Evolutionary conservation across 1,284 basidiomycete genomes (phyloP).

Genomic region (Ustilago nuda): DNA sequence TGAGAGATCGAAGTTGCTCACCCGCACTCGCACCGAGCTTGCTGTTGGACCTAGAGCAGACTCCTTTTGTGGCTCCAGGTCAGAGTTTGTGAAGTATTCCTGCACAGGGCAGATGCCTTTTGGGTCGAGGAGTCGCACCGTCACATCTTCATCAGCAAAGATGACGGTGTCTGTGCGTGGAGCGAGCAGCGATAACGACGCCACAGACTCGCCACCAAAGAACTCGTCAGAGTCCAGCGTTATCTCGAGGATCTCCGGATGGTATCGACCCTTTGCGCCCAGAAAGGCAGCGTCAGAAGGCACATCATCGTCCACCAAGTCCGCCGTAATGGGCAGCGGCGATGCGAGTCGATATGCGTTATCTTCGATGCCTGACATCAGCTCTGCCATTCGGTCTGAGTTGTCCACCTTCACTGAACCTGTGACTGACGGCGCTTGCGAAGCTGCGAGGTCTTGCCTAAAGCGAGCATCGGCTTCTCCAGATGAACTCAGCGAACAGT

Average conservation of each 20-base stretch:
- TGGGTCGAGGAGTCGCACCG: conserved; percentile 80
- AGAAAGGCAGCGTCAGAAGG: conserved; percentile 89
- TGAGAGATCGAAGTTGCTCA: conserved; percentile 51
- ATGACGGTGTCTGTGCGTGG: conserved; percentile 72
- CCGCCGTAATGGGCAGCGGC: conserved; percentile 77
- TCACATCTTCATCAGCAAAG: conserved; percentile 82
- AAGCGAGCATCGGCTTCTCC: background rate
- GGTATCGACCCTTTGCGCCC: conserved; percentile 72
- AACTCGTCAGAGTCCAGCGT: conserved; percentile 73
- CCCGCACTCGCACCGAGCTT: conserved; percentile 45
- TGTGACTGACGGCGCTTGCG: background rate
- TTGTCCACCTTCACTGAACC: background rate
- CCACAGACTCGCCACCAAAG: conserved; percentile 64
- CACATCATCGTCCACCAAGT: conserved; percentile 91
- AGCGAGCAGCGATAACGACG: conserved; percentile 50
- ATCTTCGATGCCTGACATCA: conserved; percentile 80
- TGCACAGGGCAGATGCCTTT: conserved; percentile 71
- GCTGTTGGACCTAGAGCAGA: conserved; percentile 29
- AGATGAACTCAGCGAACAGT: background rate
- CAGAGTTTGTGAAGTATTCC: conserved; percentile 54
- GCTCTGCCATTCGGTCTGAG: conserved; percentile 23
- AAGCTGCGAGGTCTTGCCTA: background rate
- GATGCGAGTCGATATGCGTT: conserved; percentile 81
- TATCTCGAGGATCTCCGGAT: conserved; percentile 76
- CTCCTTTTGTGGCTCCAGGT: conserved; percentile 34